Evolutionary conservation across 2,329 filamentous ascomycete genomes (phyloP).

Genomic region (Penicillium thymicola): DNA sequence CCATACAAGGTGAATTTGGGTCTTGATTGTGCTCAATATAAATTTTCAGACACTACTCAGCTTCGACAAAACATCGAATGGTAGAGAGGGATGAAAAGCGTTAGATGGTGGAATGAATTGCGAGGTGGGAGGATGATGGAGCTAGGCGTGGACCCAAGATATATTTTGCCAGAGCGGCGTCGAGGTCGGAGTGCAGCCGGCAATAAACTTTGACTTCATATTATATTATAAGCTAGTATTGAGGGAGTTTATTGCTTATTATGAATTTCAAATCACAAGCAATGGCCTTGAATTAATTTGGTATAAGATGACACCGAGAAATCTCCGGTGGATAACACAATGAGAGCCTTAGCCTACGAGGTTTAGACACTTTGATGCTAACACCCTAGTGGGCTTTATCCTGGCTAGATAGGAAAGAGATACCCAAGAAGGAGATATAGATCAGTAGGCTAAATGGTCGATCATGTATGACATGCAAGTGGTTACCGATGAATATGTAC

Average conservation of each 20-base stretch:
- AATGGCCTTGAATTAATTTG: background rate
- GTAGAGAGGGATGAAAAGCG: background rate
- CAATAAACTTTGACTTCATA: background rate
- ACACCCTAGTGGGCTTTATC: background rate
- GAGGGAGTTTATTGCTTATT: background rate
- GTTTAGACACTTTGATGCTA: background rate
- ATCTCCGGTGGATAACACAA: too few species aligned
- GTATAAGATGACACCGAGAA: background rate
- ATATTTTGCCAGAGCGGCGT: constrained; percentile 5
- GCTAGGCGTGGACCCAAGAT: background rate
- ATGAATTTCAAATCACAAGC: too few species aligned
- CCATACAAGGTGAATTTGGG: background rate
- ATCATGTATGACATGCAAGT: background rate
- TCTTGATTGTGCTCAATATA: background rate
- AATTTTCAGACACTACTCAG: background rate
- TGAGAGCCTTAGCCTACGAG: background rate
- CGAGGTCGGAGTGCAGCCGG: background rate
- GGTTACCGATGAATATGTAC: background rate
- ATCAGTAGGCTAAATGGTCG: background rate
- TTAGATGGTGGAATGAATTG: background rate
- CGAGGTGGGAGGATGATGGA: background rate
- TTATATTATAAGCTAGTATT: background rate
- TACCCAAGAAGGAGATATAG: background rate
- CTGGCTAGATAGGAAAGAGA: too few species aligned
- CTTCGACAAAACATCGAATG: background rate